phyloP scores from a whole-genome alignment of 441 rosid species.

The Geranium incanum region DNA sequence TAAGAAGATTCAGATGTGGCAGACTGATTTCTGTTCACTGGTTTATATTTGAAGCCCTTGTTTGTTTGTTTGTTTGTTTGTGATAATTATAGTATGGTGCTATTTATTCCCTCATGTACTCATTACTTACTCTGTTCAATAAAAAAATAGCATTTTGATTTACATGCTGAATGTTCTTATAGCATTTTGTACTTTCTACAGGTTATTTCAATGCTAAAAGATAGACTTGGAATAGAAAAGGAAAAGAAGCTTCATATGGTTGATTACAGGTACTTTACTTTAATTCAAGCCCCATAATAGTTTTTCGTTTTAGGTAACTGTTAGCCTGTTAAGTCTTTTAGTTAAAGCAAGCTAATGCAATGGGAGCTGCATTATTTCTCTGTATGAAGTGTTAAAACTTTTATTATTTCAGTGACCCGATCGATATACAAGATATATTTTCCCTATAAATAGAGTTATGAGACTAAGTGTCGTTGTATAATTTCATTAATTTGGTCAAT shows the following conservation, averaged over 20 bases:
- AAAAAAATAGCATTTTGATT: not conserved
- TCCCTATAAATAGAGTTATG: not conserved
- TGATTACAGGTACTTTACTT: slow-evolving; percentile 55
- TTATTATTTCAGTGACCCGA: not conserved
- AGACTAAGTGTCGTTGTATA: not conserved
- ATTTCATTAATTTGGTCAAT: slow-evolving; percentile 6
- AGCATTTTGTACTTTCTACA: slow-evolving; percentile 27
- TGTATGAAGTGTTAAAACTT: not conserved
- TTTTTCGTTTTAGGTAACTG: not conserved
- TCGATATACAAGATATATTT: not conserved
- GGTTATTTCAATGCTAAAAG: slow-evolving; percentile 77
- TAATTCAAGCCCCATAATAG: not conserved
- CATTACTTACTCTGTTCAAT: not conserved
- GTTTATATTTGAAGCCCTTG: not conserved
- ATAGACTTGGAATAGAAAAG: slow-evolving; percentile 64
- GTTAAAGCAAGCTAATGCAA: not conserved
- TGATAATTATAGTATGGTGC: not conserved
- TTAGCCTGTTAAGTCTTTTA: not conserved
- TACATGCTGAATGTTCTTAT: not conserved
- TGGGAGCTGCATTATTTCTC: not conserved
- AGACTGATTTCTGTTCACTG: not conserved
- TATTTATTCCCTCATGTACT: not conserved
- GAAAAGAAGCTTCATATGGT: slow-evolving; percentile 67
- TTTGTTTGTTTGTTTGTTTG: not conserved
- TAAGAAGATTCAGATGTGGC: not conserved